phyloP scores from a whole-genome alignment of 768 basidiomycete species.

The Hericium alpestre region DNA sequence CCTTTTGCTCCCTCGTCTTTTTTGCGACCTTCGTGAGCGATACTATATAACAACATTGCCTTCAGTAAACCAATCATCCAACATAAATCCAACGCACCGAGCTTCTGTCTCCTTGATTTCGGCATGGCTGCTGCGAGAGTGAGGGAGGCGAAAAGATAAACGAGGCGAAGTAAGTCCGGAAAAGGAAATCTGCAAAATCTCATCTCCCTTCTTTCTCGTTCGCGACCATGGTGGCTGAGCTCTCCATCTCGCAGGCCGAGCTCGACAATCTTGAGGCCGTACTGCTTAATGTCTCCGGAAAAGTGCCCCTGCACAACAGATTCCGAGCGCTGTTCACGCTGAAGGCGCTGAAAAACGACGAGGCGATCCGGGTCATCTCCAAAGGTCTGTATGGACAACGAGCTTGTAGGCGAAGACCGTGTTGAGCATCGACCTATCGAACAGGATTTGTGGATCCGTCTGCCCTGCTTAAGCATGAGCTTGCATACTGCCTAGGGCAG shows the following conservation, averaged over 20 bases:
- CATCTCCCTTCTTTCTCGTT: background rate
- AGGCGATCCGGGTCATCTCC: constrained; percentile 77
- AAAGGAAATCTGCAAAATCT: constrained; percentile 7
- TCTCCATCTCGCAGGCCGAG: constrained; percentile 34
- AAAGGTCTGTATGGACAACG: constrained; percentile 40
- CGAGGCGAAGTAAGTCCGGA: constrained; percentile 14
- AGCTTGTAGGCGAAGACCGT: constrained; percentile 7
- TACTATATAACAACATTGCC: constrained; percentile 35
- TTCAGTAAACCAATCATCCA: too few relatives aligned
- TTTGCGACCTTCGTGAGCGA: constrained; percentile 90
- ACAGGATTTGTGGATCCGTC: constrained; percentile 80
- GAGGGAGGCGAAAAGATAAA: constrained; percentile 16
- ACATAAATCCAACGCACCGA: constrained; percentile 44
- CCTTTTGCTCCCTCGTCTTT: constrained; percentile 89
- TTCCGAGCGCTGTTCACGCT: constrained; percentile 90
- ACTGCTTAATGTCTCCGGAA: constrained; percentile 67
- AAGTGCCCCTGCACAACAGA: constrained; percentile 71
- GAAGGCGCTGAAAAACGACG: constrained; percentile 68
- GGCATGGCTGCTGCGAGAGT: constrained; percentile 44
- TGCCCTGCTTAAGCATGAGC: constrained; percentile 89
- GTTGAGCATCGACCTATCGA: background rate
- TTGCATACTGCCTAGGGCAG: constrained; percentile 95
- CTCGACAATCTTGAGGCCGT: constrained; percentile 60
- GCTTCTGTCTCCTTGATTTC: constrained; percentile 77
- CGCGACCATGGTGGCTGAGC: constrained; percentile 11